These are phyloP conservation scores for Fonsecaea pedrosoi DNA, from an alignment of 2,329 filamentous ascomycete species.

Conservation along the genomic window DNA sequence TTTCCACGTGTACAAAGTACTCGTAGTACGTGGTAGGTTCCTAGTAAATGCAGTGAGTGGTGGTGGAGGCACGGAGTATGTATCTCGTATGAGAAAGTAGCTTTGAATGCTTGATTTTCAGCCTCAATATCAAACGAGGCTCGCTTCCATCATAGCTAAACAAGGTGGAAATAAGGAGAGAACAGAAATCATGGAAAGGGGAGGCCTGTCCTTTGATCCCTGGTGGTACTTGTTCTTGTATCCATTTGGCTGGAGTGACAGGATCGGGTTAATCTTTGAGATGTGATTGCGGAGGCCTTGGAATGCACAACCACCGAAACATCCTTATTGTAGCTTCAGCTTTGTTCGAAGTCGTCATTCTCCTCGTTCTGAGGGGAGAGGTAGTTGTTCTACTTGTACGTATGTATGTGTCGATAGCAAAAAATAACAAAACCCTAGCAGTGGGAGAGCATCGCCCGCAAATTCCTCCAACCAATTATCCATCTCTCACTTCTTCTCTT, in stretches of 20 bases:
- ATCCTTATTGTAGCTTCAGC: neutral
- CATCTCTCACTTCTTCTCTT: neutral
- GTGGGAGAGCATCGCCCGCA: no score
- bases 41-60: no score
- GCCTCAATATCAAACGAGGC: slow-evolving; percentile 13
- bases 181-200: neutral
- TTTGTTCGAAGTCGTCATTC: no score
- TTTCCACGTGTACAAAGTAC: neutral
- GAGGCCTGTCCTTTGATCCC: neutral
- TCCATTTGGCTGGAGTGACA: neutral
- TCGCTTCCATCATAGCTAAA: neutral
- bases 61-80: no score
- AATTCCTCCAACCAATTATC: neutral
- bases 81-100: no score
- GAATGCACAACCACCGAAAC: neutral
- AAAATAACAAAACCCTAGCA: no score
- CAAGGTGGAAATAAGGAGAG: neutral
- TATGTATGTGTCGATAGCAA: no score
- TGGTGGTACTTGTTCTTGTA: neutral
- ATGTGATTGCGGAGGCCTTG: slow-evolving; percentile 7
- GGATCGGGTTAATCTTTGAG: neutral
- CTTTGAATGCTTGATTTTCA: slow-evolving; percentile 17
- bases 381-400: no score
- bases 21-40: no score
- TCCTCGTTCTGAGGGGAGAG: no score